Evolutionary conservation across 2,329 filamentous ascomycete species (phyloP).

Genomic region (Raffaelea deltoideospora): DNA sequence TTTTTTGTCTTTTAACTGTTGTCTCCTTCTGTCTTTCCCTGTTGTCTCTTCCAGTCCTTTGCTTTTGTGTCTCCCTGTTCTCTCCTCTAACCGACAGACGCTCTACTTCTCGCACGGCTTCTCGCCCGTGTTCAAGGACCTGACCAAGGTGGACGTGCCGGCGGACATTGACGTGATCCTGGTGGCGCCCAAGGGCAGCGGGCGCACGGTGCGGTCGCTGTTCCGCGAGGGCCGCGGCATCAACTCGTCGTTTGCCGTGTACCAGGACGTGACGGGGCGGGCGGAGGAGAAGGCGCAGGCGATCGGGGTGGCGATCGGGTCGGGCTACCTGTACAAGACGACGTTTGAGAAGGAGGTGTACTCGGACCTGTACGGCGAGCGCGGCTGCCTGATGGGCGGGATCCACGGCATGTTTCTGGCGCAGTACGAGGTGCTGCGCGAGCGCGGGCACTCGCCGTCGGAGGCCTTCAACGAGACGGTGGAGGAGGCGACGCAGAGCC

Average conservation of each 20-base stretch:
- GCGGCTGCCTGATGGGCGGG: constrained; percentile 98
- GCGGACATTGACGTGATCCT: constrained; percentile 97
- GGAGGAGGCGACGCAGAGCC: constrained; percentile 94
- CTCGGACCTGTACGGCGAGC: constrained; percentile 99
- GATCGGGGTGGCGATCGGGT: constrained; percentile 91
- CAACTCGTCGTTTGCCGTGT: constrained; percentile 98
- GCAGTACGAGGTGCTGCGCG: constrained; percentile 98
- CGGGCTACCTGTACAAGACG: constrained; percentile 98
- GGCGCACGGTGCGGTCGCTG: constrained; percentile 93
- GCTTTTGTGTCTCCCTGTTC: neutral
- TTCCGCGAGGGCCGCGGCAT: constrained; percentile 99
- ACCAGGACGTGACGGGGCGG: constrained; percentile 94
- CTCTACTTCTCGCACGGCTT: constrained; percentile 99
- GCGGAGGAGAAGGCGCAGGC: constrained; percentile 96
- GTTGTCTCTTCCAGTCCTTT: no score
- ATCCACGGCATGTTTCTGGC: constrained; percentile 99
- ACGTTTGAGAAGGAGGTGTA: constrained; percentile 99
- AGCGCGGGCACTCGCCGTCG: constrained; percentile 91
- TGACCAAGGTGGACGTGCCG: constrained; percentile 97
- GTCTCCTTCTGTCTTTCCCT: no score
- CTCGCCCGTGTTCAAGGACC: constrained; percentile 99
- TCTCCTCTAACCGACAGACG: constrained; percentile 42
- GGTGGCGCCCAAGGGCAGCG: constrained; percentile 96
- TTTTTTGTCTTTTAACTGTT: no score
- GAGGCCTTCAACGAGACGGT: constrained; percentile 99